Evolutionary conservation across 1,284 basidiomycete species (phyloP), one percentile per base, ranked within the genome.

Genomic region (Ceratorhiza oryzae-sativae): DNA sequence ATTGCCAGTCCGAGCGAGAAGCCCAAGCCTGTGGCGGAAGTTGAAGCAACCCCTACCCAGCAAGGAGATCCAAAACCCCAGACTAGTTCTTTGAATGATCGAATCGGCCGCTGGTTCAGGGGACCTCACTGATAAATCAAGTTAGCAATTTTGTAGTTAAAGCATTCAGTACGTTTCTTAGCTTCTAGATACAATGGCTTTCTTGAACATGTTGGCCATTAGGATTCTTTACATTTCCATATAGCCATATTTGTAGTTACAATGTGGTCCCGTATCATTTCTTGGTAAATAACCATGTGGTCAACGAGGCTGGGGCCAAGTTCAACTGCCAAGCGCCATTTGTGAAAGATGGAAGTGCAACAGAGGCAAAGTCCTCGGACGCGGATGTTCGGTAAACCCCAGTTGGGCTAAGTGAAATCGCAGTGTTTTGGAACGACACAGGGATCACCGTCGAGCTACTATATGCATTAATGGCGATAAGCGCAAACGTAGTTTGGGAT

Each of bases 271-370:
- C 27, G 25, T 56, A 56, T 39, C 27, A 45, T 6, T 39, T 34
- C 53, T 70, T 70, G 13, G 67, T 30, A 25, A 70, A 70, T 36
- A 70, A 18, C 67, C 67, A 70, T 6, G 67, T 70, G 12, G 67
- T 70, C 27, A 70, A n/a, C 18, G 67, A 70, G 12, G 67, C 59
- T 8, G 67, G 67, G 18, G 53, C 53, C 55, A 70, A n/a, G 5
- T 55, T 39, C 53, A 70, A 70, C 41, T 49, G 53, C 67, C 67
- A 70, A 12, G 67, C 39, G 1, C 67, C 67, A 34, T 70, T 70
- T 23, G 67, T 34, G 25, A 58, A 36, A 15, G 55, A 36, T 27
- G 67, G 67, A 27, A 70, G 36, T 34, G 53, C 27, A 5, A 70
- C 53, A 23, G 67, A 70, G 25, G 63, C 67, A 20, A 70, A 70